These are phyloP conservation scores for Solanum okadae DNA, from an alignment of 257 asterid genomes.

Conservation along the genomic window DNA sequence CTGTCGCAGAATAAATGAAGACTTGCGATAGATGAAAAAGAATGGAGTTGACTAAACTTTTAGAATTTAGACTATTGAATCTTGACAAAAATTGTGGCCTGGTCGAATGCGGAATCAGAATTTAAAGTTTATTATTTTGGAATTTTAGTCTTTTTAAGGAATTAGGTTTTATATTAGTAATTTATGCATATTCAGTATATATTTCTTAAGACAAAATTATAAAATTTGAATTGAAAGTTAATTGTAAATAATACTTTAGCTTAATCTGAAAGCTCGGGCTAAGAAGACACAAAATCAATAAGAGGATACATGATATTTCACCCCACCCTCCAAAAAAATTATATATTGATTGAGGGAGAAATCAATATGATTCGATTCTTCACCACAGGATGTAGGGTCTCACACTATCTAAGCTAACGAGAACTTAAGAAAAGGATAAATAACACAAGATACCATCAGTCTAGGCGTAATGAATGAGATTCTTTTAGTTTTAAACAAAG, in stretches of 20 bases:
- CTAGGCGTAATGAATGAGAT: not conserved
- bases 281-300: not conserved
- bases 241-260: not conserved
- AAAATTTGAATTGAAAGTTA: not conserved
- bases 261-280: not conserved
- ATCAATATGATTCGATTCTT: too few relatives aligned
- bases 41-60: not conserved
- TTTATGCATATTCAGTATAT: not conserved
- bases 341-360: too few relatives aligned
- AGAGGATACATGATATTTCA: not conserved
- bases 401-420: too few relatives aligned
- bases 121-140: not conserved
- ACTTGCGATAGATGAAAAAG: not conserved
- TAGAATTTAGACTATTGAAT: not conserved
- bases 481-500: not conserved
- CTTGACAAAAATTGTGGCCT: not conserved
- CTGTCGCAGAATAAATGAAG: not conserved
- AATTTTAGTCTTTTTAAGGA: not conserved
- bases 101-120: rapidly evolving
- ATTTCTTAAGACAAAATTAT: not conserved
- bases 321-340: too few relatives aligned
- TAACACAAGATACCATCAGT: too few relatives aligned
- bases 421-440: too few relatives aligned
- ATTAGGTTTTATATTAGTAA: not conserved
- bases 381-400: too few relatives aligned